Evolutionary conservation across 768 basidiomycete species (phyloP).

Genomic region (Boletellus emodensis): DNA sequence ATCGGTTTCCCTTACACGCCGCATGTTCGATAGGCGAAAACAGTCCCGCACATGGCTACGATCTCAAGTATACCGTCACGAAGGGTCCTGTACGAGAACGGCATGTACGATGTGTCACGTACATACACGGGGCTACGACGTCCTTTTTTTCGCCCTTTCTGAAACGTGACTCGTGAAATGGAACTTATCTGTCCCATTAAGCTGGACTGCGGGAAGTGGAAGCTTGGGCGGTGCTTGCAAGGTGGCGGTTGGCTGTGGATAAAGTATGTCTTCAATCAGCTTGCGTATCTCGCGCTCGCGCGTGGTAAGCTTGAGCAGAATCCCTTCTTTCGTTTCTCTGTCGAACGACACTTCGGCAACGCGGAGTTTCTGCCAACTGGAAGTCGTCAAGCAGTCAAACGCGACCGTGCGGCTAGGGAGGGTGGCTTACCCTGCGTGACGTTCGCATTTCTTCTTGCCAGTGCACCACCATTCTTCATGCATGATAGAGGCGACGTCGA

Average conservation of each 20-base stretch:
- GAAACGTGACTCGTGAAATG: slow-evolving; percentile 34
- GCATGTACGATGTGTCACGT: neutral
- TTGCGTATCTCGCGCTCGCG: slow-evolving; percentile 76
- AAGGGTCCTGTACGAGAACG: neutral
- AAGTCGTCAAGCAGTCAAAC: slow-evolving; percentile 5
- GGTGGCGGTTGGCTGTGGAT: slow-evolving; percentile 40
- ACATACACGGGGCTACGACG: slow-evolving; percentile 15
- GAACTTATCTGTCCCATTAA: slow-evolving; percentile 46
- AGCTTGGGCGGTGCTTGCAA: slow-evolving; percentile 32
- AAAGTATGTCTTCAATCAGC: slow-evolving; percentile 69
- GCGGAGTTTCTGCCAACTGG: slow-evolving; percentile 78
- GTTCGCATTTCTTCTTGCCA: slow-evolving; percentile 69
- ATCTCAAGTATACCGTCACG: slow-evolving; percentile 6
- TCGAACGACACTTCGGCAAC: slow-evolving; percentile 69
- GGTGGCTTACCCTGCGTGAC: slow-evolving; percentile 64
- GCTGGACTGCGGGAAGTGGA: slow-evolving; percentile 34
- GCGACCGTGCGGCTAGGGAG: neutral
- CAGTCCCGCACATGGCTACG: slow-evolving; percentile 15
- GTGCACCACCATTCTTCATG: slow-evolving; percentile 75
- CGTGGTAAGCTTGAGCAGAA: slow-evolving; percentile 61
- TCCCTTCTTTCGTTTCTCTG: slow-evolving; percentile 69
- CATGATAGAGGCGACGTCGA: slow-evolving; percentile 28
- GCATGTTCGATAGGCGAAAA: slow-evolving; percentile 1
- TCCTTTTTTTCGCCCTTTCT: slow-evolving; percentile 60
- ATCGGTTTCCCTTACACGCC: slow-evolving; percentile 4